phyloP scores from a whole-genome alignment of 257 asterid species.

The Avicennia marina region DNA sequence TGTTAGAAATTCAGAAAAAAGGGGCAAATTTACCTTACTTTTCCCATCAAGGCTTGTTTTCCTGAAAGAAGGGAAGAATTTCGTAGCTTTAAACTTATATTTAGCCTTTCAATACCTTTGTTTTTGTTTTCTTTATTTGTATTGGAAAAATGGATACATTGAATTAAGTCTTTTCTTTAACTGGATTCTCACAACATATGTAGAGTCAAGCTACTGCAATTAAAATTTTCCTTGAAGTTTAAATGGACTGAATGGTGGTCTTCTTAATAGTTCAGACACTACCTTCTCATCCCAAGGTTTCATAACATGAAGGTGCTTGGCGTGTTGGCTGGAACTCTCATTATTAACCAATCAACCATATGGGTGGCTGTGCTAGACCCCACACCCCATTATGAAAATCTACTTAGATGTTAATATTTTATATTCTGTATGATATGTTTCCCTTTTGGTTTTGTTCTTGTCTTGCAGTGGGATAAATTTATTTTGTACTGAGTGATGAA shows the following conservation, averaged over 20 bases:
- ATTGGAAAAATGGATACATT: background rate
- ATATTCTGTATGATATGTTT: background rate
- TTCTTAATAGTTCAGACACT: too few species aligned
- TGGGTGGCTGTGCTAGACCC: constrained; percentile 2
- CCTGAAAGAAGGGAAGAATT: background rate
- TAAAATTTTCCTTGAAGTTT: constrained; percentile 6
- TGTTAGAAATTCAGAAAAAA: background rate
- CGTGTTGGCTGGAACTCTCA: too few species aligned
- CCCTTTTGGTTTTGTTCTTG: background rate
- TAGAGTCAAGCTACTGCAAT: constrained; percentile 2
- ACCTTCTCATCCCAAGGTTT: too few species aligned
- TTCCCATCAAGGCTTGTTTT: background rate
- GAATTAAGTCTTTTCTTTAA: background rate
- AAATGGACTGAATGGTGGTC: background rate
- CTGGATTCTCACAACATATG: background rate
- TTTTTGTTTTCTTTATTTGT: background rate
- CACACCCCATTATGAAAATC: constrained; percentile 6
- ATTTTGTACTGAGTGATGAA: background rate
- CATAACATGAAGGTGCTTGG: too few species aligned
- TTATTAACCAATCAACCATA: background rate
- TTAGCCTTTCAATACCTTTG: background rate
- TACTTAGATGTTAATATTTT: background rate
- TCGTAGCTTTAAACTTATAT: background rate
- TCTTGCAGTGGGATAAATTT: background rate
- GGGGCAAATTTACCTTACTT: background rate